Evolutionary conservation across 2,329 filamentous ascomycete genomes (phyloP), one percentile per base, ranked within the genome.

Genomic region (Ophiostoma piceae): DNA sequence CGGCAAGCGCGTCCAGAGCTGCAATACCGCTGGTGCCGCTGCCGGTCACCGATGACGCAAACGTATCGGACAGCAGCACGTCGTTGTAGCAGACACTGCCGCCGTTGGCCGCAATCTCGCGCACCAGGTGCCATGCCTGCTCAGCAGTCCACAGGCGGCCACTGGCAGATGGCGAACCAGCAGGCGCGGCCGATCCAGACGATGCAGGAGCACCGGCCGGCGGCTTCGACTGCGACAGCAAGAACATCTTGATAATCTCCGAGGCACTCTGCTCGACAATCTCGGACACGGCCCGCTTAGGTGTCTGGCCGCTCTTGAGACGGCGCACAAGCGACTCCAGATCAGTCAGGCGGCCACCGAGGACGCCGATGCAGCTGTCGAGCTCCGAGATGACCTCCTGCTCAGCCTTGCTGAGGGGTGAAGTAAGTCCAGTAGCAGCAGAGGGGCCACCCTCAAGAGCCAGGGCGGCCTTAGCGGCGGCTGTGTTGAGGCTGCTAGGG

Each of bases 281-380:
- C 73, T 97, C 93, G 29, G 88, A 83, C 2, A 97, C 90, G 2
- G 95, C 95, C 74, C 90, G 85, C 73, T 84, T 85, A 0, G 95
- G 95, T 1, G 85, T 90, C 78, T 97, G 93, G 19, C 95, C 94
- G 0, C 90, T 88, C 79, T 92, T 92, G 75, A 99, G 90, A 22
- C 95, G 87, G 47, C 94, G 88, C n/a, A 94, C 91, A 62, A 99
- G 87, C 76, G 95, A 96, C 77, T 98, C 94, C 26, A 99, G 88
- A 76, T 99, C 95, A 0, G 93, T 97, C n/a, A 99, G 84, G 3
- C 95, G 91, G 1, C 95, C 95, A 29, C 95, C 95, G 1, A 99
- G 85, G 0, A 89, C 85, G 37, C 88, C 85, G 73, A 98, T 96
- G 74, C 91, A 94, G 37, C 84, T 84, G 75, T 97, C 93, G 1